Conservation (phyloP, 2,329 filamentous ascomycete species). For the Lasiodiplodia sp. region DNA sequence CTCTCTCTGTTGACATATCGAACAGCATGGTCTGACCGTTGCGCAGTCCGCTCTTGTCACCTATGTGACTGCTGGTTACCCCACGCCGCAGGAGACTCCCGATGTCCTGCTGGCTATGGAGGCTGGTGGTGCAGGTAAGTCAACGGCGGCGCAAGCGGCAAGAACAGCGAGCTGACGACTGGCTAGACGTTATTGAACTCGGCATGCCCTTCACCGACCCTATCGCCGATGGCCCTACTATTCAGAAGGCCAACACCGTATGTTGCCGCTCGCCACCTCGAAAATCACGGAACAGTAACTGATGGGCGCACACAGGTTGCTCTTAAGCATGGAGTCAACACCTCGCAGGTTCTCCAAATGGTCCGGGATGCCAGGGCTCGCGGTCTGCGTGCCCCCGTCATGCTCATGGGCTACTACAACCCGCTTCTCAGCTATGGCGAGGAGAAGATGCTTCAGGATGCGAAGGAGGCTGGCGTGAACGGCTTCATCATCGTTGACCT, state of each 20-base stretch:
- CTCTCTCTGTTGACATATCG: constrained; percentile 23
- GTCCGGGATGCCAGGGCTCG: constrained; percentile 78
- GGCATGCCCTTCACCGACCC: constrained; percentile 97
- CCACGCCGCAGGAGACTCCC: constrained; percentile 80
- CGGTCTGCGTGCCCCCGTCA: constrained; percentile 80
- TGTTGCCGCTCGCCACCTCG: constrained; percentile 36
- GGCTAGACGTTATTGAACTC: constrained; percentile 87
- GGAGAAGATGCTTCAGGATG: constrained; percentile 84
- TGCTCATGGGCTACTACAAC: constrained; percentile 99
- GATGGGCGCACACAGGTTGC: constrained; percentile 60
- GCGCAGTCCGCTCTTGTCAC: constrained; percentile 83
- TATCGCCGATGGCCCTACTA: constrained; percentile 96
- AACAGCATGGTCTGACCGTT: constrained; percentile 1
- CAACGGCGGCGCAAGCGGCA: constrained; percentile 32
- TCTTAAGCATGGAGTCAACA: constrained; percentile 86
- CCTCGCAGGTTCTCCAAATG: constrained; percentile 80
- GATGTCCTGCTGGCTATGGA: constrained; percentile 89
- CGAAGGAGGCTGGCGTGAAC: constrained; percentile 84
- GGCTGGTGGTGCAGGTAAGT: constrained; percentile 84
- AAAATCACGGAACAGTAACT: not conserved
- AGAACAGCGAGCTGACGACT: constrained; percentile 30
- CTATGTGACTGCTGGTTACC: constrained; percentile 95
- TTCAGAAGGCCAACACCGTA: constrained; percentile 92
- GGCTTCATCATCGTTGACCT: constrained; percentile 97
- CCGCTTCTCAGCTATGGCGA: constrained; percentile 94